Evolutionary conservation across 345 rosid genomes (phyloP).

Genomic region (Odontarrhena argentea): DNA sequence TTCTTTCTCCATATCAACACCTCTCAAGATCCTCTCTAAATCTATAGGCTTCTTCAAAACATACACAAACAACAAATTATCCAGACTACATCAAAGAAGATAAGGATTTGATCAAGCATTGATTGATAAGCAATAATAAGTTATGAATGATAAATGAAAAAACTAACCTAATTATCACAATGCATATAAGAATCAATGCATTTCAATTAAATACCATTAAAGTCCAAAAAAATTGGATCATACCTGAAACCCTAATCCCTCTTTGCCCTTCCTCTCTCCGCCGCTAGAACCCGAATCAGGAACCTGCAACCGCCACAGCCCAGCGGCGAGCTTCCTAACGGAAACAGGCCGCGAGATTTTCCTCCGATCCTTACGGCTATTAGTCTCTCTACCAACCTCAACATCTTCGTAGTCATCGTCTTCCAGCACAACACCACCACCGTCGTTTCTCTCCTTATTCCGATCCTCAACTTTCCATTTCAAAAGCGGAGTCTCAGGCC

Average conservation of each 20-base stretch:
- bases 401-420: constrained; percentile 49
- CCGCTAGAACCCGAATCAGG: constrained; percentile 48
- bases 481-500: constrained; percentile 81
- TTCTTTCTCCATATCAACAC: constrained; percentile 8
- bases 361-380: constrained; percentile 45
- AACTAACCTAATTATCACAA: not conserved
- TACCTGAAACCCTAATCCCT: constrained; percentile 73
- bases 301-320: constrained; percentile 81
- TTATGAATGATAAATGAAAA: too few relatives aligned
- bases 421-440: constrained; percentile 28
- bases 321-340: constrained; percentile 89
- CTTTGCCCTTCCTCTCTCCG: constrained; percentile 46
- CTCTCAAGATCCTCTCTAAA: constrained; percentile 18
- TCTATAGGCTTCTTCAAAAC: too few relatives aligned
- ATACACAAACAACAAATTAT: too few relatives aligned
- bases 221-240: not conserved
- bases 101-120: not conserved
- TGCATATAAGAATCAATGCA: not conserved
- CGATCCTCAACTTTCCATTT: constrained; percentile 77
- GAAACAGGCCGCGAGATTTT: constrained; percentile 48
- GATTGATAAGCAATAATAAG: constrained; percentile 7
- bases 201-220: too few relatives aligned
- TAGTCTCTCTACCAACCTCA: constrained; percentile 38
- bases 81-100: not conserved
- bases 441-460: constrained; percentile 35